phyloP scores from a whole-genome alignment of 495 filamentous ascomycete species.

The Talaromyces nanjingensis region DNA sequence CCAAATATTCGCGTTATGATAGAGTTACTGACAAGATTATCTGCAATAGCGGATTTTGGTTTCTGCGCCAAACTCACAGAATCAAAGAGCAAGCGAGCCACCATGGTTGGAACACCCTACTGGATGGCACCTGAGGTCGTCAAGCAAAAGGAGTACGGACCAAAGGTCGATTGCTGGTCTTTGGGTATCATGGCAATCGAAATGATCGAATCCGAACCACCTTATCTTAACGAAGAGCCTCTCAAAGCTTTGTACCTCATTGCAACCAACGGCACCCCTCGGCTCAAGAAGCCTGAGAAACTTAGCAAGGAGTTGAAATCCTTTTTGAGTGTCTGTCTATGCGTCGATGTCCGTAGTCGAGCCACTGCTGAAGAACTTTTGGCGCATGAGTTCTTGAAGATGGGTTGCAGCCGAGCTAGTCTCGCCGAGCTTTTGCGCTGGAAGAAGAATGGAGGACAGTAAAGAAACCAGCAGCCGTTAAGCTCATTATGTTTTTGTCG shows the following conservation, averaged over 20 bases:
- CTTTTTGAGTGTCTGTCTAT: conserved; percentile 91
- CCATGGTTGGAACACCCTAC: conserved; percentile 98
- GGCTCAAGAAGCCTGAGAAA: conserved; percentile 95
- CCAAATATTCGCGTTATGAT: background rate
- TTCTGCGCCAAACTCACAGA: conserved; percentile 99
- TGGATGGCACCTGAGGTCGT: conserved; percentile 99
- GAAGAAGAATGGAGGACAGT: conserved; percentile 42
- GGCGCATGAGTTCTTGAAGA: conserved; percentile 67
- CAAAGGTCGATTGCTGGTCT: conserved; percentile 98
- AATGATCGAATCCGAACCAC: conserved; percentile 98
- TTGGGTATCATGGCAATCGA: conserved; percentile 99
- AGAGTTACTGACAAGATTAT: conserved; percentile 22
- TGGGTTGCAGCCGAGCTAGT: conserved; percentile 64
- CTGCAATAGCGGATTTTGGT: conserved; percentile 77
- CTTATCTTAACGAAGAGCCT: conserved; percentile 96
- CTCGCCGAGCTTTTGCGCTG: conserved; percentile 79
- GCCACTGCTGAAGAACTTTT: conserved; percentile 86
- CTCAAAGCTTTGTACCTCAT: conserved; percentile 94
- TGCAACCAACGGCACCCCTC: conserved; percentile 93
- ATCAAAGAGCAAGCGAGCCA: conserved; percentile 91
- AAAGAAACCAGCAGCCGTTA: conserved; percentile 17
- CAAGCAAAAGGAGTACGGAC: conserved; percentile 97
- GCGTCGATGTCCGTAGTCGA: conserved; percentile 90
- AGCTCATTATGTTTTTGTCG: background rate
- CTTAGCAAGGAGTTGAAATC: conserved; percentile 93